phyloP scores from a whole-genome alignment of 2,329 filamentous ascomycete species.

The Beauveria scarabaeidicola region DNA sequence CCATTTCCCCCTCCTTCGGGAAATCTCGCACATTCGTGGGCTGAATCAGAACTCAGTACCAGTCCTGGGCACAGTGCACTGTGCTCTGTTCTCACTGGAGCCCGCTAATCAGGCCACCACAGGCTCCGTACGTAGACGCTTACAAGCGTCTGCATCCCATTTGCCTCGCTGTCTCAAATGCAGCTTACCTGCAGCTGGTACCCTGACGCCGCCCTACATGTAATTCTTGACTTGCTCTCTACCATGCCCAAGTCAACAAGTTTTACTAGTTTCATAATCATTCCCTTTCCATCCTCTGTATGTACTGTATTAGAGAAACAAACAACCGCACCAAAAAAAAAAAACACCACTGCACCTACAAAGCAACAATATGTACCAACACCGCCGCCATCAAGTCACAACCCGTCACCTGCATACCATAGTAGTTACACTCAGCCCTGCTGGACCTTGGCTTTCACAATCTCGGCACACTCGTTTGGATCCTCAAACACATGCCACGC shows the following conservation, averaged over 20 bases:
- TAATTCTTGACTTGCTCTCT: background rate
- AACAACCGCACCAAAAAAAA: background rate
- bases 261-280: background rate
- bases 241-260: background rate
- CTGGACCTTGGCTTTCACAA: slow-evolving; percentile 13
- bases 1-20: no score
- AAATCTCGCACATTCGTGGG: background rate
- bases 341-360: background rate
- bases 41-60: no score
- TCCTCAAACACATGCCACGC: slow-evolving; percentile 80
- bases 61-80: no score
- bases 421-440: background rate
- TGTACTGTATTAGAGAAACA: background rate
- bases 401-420: background rate
- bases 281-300: background rate
- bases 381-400: background rate
- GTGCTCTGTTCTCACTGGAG: no score
- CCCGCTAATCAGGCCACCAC: no score
- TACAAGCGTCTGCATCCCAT: no score
- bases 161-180: background rate
- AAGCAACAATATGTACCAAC: background rate
- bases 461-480: slow-evolving; percentile 51
- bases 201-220: background rate
- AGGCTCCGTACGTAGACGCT: no score
- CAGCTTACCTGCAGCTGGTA: background rate